Base-by-base conservation (phyloP, 2,329 filamentous ascomycete species). In the Akanthomyces dipterigenus region DNA sequence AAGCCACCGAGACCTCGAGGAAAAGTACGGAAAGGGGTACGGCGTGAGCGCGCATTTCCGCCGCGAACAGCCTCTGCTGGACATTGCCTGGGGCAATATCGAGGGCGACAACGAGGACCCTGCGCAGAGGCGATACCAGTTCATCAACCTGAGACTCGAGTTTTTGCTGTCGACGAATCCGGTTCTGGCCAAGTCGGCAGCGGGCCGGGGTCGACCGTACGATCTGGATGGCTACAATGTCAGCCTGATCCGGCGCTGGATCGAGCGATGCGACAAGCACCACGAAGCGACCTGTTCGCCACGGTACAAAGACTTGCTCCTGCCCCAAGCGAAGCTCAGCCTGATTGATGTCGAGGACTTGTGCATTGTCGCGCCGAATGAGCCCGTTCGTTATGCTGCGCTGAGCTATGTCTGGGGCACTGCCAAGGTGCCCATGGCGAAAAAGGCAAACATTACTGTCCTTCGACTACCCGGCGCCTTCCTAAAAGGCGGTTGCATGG, bases 321-420 rank as follows among this genome's bases (percentile, higher is more conserved):
- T 62, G 28, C 49, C 49, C 26, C 34, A 46, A 24, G 49, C 55
- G 3, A 59, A 22, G 12, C 49, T 62, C n/a, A 62, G 40, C 34
- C 40, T 62, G 2, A 62, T 62, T 14, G 61, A 62, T 26, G 55
- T 62, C 22, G 61, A 62, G 31, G 48, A 62, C 11, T 40, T 51
- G 18, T 62, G 61, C 49, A 54, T 62, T 16, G 61, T 55, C 16
- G 60, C 61, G 20, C 61, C 61, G 5, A 18, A 53, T 1, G 51
- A 26, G n/a, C 46, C 55, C 18, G 61, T 62, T 2, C 61, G 61
- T 3, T 62, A 62, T 42, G 61, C 49, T 9, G 55, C 61, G 18
- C 49, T 62, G 38, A 62, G 61, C 49, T 62, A 62, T 42, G 61
- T 62, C 12, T 62, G 61, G 61, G 61, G 61, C 3, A 9, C 14